A percentile compares a stretch with the other conserved stretches of the same genome.
Evolutionary conservation across 257 asterid species (phyloP).

Genomic region (Craterostigma plantagineum): DNA sequence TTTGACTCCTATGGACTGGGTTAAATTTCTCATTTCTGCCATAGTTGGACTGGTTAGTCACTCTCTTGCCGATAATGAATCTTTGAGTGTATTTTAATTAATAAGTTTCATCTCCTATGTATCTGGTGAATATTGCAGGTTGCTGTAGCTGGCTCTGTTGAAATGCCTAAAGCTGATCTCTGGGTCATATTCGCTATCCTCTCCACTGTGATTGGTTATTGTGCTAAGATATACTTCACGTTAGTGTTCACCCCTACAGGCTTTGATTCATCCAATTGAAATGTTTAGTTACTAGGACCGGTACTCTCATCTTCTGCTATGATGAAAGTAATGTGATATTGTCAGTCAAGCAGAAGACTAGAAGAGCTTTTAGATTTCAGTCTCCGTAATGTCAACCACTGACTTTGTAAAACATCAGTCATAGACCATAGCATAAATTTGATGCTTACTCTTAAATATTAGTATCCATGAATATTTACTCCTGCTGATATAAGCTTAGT

Average conservation of each 20-base stretch:
- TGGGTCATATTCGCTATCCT: conserved; percentile 92
- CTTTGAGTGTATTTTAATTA: background rate
- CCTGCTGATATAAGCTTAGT: too few relatives aligned
- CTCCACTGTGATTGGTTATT: conserved; percentile 88
- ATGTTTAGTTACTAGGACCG: too few relatives aligned
- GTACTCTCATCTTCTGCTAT: too few relatives aligned
- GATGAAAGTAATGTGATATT: background rate
- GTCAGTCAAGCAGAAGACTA: too few relatives aligned
- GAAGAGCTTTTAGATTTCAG: too few relatives aligned
- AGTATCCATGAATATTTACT: too few relatives aligned
- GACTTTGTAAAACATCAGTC: too few relatives aligned
- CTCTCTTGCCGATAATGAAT: conserved; percentile 7
- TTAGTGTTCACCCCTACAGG: conserved; percentile 20
- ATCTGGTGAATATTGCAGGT: conserved; percentile 38
- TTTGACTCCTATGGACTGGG: conserved; percentile 98
- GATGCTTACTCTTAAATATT: too few relatives aligned
- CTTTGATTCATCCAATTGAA: conserved; percentile 5
- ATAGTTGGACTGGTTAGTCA: conserved; percentile 87
- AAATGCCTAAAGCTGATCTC: conserved; percentile 90
- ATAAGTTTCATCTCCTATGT: conserved; percentile 3
- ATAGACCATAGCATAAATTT: too few relatives aligned
- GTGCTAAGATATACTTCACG: conserved; percentile 98
- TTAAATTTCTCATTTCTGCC: conserved; percentile 76
- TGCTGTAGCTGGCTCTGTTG: conserved; percentile 90
- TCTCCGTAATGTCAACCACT: too few relatives aligned